phyloP scores from a whole-genome alignment of 495 filamentous ascomycete genomes.

The Hypomontagnella monticulosa region DNA sequence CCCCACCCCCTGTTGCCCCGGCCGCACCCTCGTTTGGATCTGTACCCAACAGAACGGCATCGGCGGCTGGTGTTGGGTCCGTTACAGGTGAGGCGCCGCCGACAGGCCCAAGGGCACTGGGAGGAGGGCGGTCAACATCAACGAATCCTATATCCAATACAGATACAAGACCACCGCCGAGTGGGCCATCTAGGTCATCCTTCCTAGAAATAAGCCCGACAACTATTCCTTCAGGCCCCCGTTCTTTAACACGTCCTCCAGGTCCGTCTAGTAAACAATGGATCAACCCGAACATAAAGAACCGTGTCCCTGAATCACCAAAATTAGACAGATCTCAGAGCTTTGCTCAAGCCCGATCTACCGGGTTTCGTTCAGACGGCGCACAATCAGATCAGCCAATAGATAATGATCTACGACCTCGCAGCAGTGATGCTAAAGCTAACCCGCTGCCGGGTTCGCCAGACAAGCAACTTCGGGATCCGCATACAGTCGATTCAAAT shows the following conservation, averaged over 20 bases:
- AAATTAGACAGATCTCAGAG: conserved; percentile 55
- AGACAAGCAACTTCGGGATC: conserved; percentile 47
- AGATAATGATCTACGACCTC: conserved; percentile 52
- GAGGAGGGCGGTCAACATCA: conserved; percentile 56
- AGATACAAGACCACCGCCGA: conserved; percentile 52
- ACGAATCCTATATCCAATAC: conserved; percentile 41
- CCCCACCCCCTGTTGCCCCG: conserved; percentile 81
- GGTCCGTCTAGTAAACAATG: conserved; percentile 67
- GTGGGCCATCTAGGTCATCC: conserved; percentile 58
- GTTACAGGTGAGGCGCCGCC: conserved; percentile 58
- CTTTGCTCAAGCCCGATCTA: conserved; percentile 52
- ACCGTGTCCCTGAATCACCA: conserved; percentile 58
- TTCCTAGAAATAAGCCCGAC: conserved; percentile 62
- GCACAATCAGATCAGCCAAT: conserved; percentile 54
- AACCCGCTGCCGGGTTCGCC: conserved; percentile 41
- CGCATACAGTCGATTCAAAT: conserved; percentile 47
- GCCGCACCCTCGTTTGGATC: conserved; percentile 86
- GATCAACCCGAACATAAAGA: conserved; percentile 64
- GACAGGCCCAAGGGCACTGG: conserved; percentile 61
- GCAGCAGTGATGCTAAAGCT: conserved; percentile 57
- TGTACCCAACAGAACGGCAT: conserved; percentile 56
- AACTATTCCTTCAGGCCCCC: conserved; percentile 66
- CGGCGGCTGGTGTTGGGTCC: conserved; percentile 50
- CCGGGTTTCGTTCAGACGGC: conserved; percentile 53
- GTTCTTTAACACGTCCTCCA: conserved; percentile 57